Evolutionary conservation across 2,329 filamentous ascomycete genomes (phyloP).

Genomic region (Clonostachys byssicola): DNA sequence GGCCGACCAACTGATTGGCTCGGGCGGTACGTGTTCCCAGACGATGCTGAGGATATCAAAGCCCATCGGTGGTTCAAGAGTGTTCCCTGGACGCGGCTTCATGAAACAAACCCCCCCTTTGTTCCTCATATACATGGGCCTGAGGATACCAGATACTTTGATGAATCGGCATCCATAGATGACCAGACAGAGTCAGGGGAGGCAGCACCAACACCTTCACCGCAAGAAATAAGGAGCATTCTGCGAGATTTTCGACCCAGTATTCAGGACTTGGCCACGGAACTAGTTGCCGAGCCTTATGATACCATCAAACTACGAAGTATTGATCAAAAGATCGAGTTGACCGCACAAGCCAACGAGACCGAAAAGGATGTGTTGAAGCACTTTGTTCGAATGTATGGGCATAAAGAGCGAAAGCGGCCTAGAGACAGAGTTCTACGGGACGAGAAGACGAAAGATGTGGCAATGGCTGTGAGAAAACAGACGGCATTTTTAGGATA

Average conservation of each 20-base stretch:
- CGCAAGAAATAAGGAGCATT: conserved; percentile 20
- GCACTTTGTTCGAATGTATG: conserved; percentile 45
- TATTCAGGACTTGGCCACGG: conserved; percentile 36
- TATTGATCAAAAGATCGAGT: conserved; percentile 44
- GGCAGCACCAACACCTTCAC: conserved; percentile 13
- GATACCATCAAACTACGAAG: conserved; percentile 42
- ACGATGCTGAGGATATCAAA: conserved; percentile 89
- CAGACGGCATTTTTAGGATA: conserved; percentile 85
- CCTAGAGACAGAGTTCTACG: conserved; percentile 82
- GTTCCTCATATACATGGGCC: conserved; percentile 65
- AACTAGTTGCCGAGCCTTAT: conserved; percentile 41
- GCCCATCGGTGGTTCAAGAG: conserved; percentile 79
- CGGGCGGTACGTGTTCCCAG: conserved; percentile 67
- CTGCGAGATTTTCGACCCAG: conserved; percentile 31
- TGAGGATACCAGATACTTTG: conserved; percentile 86
- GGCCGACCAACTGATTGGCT: conserved; percentile 13
- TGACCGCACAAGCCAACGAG: conserved; percentile 20
- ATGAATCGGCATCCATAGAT: conserved; percentile 71
- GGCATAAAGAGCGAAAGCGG: conserved; percentile 67
- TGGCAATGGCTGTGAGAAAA: conserved; percentile 78
- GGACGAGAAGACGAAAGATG: conserved; percentile 61
- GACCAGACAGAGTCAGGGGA: conserved; percentile 51
- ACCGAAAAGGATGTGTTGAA: conserved; percentile 38
- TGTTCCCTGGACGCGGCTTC: conserved; percentile 73
- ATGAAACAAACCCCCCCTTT: conserved; percentile 70